Base-by-base conservation (phyloP, 1,139 yeast genomes). In the Protomyces gravidus region DNA sequence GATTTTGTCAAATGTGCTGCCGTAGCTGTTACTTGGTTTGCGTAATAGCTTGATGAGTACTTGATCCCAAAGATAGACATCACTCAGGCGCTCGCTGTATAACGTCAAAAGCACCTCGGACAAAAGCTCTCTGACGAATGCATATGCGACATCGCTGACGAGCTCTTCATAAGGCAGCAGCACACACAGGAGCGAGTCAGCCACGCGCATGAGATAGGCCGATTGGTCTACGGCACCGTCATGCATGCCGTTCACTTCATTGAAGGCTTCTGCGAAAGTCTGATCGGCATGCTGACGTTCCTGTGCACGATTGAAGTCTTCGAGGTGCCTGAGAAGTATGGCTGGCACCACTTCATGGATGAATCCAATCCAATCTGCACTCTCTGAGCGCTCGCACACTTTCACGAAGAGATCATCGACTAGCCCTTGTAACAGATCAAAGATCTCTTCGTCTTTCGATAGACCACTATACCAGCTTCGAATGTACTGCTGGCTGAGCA, bases 1-100 rank as follows among this genome's bases (percentile, higher is more conserved):
- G 6, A 40, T 5, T 15, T 21, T 13, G 23, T n/a, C 23, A 1
- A 17, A 40, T 3, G 17, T 19, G 17, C 13, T 13, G 5, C 17
- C 52, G n/a, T 15, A 6, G 26, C 30, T 48, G 28, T 17, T 32
- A 25, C 4, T 9, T 15, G 23, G 30, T n/a, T 26, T 28, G 11
- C 13, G 13, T 19, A 17, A 19, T 13, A 32, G 5, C 39, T 46
- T 53, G 47, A 53, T 40, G 15, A 53, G 36, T 28, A 53, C 13
- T 9, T 53, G 51, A n/a, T 53, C 58, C 58, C 58, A 53, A 26
- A 53, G 46, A 45, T 50, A 53, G 4, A 50, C 51, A 13, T 53
- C 46, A 32, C 58, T 53, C 5, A 53, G 51, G 4, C 58, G 51
- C 19, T 53, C 58, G 19, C 36, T 19, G n/a, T 45, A 42, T 6